Evolutionary conservation across 176 grass and related monocot species (phyloP), one percentile per base, ranked within the genome.

Genomic region (Avena atlantica): DNA sequence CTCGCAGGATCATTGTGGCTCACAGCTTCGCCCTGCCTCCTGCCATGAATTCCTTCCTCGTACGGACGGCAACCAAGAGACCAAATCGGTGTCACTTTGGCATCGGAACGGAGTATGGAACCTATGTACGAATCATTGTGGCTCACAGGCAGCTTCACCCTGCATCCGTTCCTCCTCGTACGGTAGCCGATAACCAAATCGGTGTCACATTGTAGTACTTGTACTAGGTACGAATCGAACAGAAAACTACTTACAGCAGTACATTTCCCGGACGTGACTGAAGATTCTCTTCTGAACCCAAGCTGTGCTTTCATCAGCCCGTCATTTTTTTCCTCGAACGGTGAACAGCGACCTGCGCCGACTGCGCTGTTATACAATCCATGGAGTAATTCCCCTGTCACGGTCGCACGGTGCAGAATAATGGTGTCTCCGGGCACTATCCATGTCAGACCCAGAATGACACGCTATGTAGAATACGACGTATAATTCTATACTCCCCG

Each of bases 271-370:
- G 7, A 56, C 51, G 14, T 4, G 15, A n/a, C 23, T 15, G 23
- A 3, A 34, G 21, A 29, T 21, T 40, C 73, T 10, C 12, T 9
- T 19, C 27, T 27, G 44, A 45, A 9, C 29, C 6, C 17, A 47
- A 21, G 20, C 4, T 6, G 49, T 7, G 21, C 6, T 56, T 25
- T 24, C 44, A 37, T 40, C 37, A 40, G 8, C 77, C 14, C 27
- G 23, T 52, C 74, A 4, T 3, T 51, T 44, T 70, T 27, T 70
- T 62, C 15, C 7, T 3, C 27, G 1, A 52, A 0, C 19, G 21
- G 27, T 55, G 64, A 70, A 88, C 74, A 84, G 55, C 51, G 87
- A 78, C 51, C 9, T 51, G 31, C 13, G 6, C 64, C 27, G 27
- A 4, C 62, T 27, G 27, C 16, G 27, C 27, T 6, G 27, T 34